Conservation (phyloP, 306 rosid species). For the Quercus rubra region DNA sequence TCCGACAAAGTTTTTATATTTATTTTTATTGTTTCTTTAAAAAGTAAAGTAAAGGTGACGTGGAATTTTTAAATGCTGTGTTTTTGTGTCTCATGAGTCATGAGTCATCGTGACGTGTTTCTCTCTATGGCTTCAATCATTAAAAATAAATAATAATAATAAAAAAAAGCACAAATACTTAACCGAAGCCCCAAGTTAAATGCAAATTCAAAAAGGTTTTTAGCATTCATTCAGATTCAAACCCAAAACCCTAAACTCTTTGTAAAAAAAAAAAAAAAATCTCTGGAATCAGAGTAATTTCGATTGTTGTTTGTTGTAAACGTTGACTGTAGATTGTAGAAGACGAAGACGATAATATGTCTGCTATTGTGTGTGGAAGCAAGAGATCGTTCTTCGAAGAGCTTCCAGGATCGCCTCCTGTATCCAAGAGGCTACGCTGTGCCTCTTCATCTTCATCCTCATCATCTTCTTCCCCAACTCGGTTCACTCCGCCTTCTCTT, state of each 20-base stretch:
- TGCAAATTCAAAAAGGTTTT: background rate
- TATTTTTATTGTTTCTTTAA: no score
- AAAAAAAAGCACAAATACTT: background rate
- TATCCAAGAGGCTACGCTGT: conserved; percentile 84
- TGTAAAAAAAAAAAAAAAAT: no score
- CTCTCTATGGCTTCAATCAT: background rate
- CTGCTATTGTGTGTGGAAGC: conserved; percentile 98
- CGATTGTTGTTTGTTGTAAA: background rate
- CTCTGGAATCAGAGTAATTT: background rate
- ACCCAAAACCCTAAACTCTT: no score
- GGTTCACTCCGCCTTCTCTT: conserved; percentile 48
- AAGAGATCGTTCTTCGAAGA: conserved; percentile 98
- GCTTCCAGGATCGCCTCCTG: conserved; percentile 86
- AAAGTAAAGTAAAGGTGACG: no score
- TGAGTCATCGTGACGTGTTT: background rate
- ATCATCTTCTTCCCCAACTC: conserved; percentile 63
- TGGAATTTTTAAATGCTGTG: no score
- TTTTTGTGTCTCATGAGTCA: background rate
- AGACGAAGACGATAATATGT: conserved; percentile 48
- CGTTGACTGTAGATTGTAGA: background rate
- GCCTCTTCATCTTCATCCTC: conserved; percentile 60
- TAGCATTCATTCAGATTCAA: no score
- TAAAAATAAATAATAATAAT: background rate
- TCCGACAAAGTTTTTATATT: no score
- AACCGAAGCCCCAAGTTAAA: background rate